Evolutionary conservation across 1,284 basidiomycete genomes (phyloP), one percentile per base, ranked within the genome.

Genomic region (Ceratobasidium theobromae): DNA sequence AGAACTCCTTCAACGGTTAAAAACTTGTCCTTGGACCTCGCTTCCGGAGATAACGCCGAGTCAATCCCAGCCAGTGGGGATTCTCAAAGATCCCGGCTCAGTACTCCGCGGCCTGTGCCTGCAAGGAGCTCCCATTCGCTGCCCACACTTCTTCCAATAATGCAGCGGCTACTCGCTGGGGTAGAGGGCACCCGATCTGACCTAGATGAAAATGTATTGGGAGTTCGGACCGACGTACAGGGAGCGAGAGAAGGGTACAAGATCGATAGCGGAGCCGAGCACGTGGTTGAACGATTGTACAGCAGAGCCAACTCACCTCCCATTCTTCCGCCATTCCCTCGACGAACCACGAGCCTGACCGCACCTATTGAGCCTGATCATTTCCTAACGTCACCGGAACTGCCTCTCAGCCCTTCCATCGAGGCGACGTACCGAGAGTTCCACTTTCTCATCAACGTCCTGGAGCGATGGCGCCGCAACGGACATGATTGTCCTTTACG

Each of bases 81-180:
- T 12, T 25, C 21, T 11, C 16, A 51, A n/a, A n/a, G 46, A 16
- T 38, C 48, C 14, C 35, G 28, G 25, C n/a, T 30, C 35, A 52
- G n/a, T 16, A 62, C 58, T 9, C 58, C 58, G 41, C 46, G 58
- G 18, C 58, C 58, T 23, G 9, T 41, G n/a, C n/a, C n/a, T 23
- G 28, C 33, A n/a, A 51, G 58, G 27, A 52, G 46, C 11, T 48
- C 45, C 18, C 27, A 60, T 35, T 60, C 55, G n/a, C 18, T 60
- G 9, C 48, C 48, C 23, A 25, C 25, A 1, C 30, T 35, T 6
- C 4, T 52, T 12, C 58, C 48, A 21, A 62, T 43, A 21, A 51
- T 62, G 32, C 58, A 62, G 6, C 14, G 46, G n/a, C 23, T 62
- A n/a, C 58, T 62, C 9, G 58, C 58, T 41, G 58, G 58, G 16